phyloP scores from a whole-genome alignment of 2,329 filamentous ascomycete species.

The Ceratocystis destructans region DNA sequence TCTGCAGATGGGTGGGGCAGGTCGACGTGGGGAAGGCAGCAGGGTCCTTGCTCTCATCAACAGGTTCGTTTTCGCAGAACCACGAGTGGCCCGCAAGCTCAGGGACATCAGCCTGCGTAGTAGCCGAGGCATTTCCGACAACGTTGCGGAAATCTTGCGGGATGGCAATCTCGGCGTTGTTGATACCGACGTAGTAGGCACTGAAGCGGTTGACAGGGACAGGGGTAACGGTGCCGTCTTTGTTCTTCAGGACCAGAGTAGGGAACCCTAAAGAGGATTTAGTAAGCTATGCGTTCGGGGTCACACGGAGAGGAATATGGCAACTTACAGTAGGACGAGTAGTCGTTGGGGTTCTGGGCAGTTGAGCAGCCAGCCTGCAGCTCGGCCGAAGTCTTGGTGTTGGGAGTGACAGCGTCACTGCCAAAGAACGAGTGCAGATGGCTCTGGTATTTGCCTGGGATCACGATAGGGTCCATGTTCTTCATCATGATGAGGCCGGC shows the following conservation, averaged over 20 bases:
- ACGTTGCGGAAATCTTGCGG: conserved; percentile 32
- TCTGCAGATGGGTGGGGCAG: conserved; percentile 25
- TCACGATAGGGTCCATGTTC: conserved; percentile 27
- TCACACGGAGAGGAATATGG: too few species aligned
- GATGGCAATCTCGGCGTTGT: conserved; percentile 32
- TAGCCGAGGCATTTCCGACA: conserved; percentile 29
- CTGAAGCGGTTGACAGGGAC: conserved; percentile 29
- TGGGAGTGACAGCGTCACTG: conserved; percentile 26
- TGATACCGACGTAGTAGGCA: conserved; percentile 33
- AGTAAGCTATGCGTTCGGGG: background rate
- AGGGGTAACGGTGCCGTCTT: conserved; percentile 25
- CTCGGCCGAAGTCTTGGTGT: conserved; percentile 24
- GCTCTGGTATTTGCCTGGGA: conserved; percentile 26
- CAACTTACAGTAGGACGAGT: conserved; percentile 31
- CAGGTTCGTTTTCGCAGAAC: conserved; percentile 26
- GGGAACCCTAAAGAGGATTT: conserved; percentile 26
- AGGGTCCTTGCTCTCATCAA: conserved; percentile 20
- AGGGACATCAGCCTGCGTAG: conserved; percentile 20
- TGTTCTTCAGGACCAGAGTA: conserved; percentile 28
- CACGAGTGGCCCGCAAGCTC: conserved; percentile 21
- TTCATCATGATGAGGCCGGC: conserved; percentile 25
- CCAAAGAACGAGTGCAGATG: conserved; percentile 29
- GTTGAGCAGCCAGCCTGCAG: conserved; percentile 33
- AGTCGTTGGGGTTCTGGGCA: conserved; percentile 34
- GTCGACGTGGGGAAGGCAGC: conserved; percentile 25